These are phyloP conservation scores for Lophiotrema nucula DNA, from an alignment of 495 filamentous ascomycete genomes.

Conservation along the genomic window DNA sequence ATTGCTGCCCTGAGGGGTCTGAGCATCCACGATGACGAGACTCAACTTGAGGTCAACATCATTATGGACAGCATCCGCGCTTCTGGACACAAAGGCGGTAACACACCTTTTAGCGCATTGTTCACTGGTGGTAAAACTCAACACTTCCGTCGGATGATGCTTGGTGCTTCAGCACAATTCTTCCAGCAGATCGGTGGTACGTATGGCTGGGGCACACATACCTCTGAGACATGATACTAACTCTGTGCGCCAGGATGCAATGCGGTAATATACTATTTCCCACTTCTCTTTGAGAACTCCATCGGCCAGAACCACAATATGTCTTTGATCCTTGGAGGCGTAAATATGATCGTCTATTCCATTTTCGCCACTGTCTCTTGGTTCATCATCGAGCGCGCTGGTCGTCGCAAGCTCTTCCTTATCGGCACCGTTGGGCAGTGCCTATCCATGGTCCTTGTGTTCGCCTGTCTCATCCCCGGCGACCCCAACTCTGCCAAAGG, in stretches of 20 bases:
- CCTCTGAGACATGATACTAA: too few relatives aligned
- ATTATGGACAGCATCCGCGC: slow-evolving; percentile 64
- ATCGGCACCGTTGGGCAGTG: slow-evolving; percentile 39
- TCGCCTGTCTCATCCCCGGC: slow-evolving; percentile 28
- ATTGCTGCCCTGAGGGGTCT: slow-evolving; percentile 32
- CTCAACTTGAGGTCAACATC: slow-evolving; percentile 58
- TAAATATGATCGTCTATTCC: slow-evolving; percentile 78
- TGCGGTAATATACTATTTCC: slow-evolving; percentile 82
- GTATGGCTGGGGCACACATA: too few relatives aligned
- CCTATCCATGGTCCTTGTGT: slow-evolving; percentile 32
- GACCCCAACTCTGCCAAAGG: slow-evolving; percentile 22
- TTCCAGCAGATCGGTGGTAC: slow-evolving; percentile 80
- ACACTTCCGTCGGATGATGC: slow-evolving; percentile 61
- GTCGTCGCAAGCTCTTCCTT: slow-evolving; percentile 32
- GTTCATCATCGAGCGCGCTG: slow-evolving; percentile 51
- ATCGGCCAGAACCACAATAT: slow-evolving; percentile 59
- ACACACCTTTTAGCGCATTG: slow-evolving; percentile 55
- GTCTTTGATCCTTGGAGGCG: slow-evolving; percentile 69
- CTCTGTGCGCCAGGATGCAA: too few relatives aligned
- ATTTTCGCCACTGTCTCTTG: slow-evolving; percentile 76
- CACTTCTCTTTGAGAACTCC: slow-evolving; percentile 68
- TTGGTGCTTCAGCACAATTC: slow-evolving; percentile 63
- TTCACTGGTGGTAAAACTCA: slow-evolving; percentile 64
- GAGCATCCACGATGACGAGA: slow-evolving; percentile 52
- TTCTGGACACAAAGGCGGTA: slow-evolving; percentile 53